Base-by-base conservation (phyloP, 2,329 filamentous ascomycete genomes). In the Botrytis medusae region DNA sequence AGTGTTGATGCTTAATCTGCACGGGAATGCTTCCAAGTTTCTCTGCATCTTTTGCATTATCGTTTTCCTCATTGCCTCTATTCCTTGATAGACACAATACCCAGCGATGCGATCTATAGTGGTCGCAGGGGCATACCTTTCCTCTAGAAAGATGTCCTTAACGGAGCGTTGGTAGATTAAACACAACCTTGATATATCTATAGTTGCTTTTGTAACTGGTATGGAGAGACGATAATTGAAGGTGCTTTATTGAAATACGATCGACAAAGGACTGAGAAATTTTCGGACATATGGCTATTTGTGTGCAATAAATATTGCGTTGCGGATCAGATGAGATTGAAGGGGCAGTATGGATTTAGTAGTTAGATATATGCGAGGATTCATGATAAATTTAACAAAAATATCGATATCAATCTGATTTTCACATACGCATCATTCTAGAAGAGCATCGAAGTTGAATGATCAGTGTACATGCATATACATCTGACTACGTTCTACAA, bases 41-140 rank as follows among this genome's bases (percentile, higher is more conserved):
- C 7, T 74, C 74, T 18, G 32, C 9, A 29, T 74, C 37, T 54
- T 71, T 62, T 69, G 25, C 25, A 14, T 54, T n/a, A 16, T 54
- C 25, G 25, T 74, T 73, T n/a, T 51, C 12, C 20, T 40, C 20
- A 54, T 57, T 34, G 42, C 32, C 9, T 62, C 40, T 34, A 25
- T 40, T 29, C 64, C 18, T 73, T 44, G 32, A 69, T 14, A n/a
- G 18, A 59, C 9, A 61, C 46, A 48, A 73, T 67, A 78, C 84
- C 91, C 91, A 92, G 86, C 89, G 91, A 90, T 92, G 91, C 91
- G 90, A 87, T 89, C 89, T 86, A 84, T 87, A 88, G 86, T 88
- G 91, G 87, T 86, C 88, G 91, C 91, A 91, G 88, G 91, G 87
- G 85, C 89, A 88, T 84, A 84, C 63, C 70, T 86, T 88, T 90